Evolutionary conservation across 441 rosid species (phyloP).

Genomic region (Theobroma grandiflorum): DNA sequence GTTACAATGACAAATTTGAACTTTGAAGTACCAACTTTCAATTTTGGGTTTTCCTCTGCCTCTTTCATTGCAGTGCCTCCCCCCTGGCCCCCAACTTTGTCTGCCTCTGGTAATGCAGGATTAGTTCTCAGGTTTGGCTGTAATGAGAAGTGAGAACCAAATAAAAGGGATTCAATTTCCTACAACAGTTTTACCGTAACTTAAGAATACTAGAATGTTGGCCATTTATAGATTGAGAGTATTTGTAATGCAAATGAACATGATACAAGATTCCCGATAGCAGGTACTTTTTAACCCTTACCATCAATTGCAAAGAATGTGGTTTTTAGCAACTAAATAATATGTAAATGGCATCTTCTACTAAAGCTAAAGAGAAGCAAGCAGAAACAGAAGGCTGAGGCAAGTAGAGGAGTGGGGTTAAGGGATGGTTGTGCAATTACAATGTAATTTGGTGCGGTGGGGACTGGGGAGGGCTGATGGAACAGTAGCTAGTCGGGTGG

Average conservation of each 20-base stretch:
- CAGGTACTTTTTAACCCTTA: neutral
- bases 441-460: neutral
- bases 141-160: neutral
- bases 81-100: neutral
- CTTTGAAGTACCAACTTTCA: too few species aligned
- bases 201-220: neutral
- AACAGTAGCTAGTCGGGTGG: slow-evolving; percentile 6
- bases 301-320: neutral
- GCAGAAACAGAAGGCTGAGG: neutral
- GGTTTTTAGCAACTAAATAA: neutral
- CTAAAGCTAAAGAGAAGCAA: neutral
- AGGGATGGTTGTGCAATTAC: neutral
- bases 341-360: neutral
- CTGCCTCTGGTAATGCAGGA: neutral
- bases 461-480: neutral
- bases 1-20: neutral
- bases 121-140: neutral
- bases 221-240: neutral
- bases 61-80: too few species aligned
- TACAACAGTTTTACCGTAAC: neutral
- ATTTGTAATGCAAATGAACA: neutral
- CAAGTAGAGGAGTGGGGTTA: neutral
- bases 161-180: neutral
- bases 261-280: neutral
- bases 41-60: too few species aligned